A percentile compares a stretch with the other conserved stretches of the same genome.
Conservation (phyloP, 2,329 filamentous ascomycete genomes). For the Aspergillus luchuensis region DNA sequence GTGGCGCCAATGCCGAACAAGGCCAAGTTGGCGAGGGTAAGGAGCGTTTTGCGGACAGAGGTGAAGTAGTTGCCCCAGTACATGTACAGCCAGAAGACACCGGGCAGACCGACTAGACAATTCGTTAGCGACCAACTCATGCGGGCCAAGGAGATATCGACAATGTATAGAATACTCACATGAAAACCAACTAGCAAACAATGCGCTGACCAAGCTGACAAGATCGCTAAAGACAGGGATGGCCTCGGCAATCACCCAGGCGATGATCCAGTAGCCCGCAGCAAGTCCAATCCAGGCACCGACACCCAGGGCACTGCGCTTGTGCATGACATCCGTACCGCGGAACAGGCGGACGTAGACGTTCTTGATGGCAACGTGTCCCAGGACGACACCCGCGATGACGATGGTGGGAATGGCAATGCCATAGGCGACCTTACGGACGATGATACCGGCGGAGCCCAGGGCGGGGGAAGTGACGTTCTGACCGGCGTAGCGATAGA, state of each 20-base stretch:
- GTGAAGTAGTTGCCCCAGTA: conserved; percentile 14
- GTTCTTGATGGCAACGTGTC: conserved; percentile 66
- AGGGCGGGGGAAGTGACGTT: conserved; percentile 66
- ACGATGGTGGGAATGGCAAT: conserved; percentile 71
- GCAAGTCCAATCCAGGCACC: conserved; percentile 63
- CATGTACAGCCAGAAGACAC: conserved; percentile 21
- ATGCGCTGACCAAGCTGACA: conserved; percentile 57
- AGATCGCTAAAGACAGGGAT: conserved; percentile 70
- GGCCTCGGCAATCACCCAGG: conserved; percentile 68
- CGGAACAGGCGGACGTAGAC: conserved; percentile 66
- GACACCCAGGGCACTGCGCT: conserved; percentile 52
- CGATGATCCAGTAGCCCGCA: conserved; percentile 58
- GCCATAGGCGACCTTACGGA: conserved; percentile 67
- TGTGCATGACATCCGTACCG: conserved; percentile 56
- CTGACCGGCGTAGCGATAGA: conserved; percentile 67
- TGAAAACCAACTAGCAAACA: conserved; percentile 19
- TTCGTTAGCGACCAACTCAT: too few species aligned
- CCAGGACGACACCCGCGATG: conserved; percentile 70
- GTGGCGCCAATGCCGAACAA: conserved; percentile 13
- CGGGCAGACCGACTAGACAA: conserved; percentile 9
- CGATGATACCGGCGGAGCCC: conserved; percentile 57
- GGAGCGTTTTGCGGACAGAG: conserved; percentile 11
- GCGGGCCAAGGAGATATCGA: too few species aligned
- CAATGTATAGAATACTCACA: neutral
- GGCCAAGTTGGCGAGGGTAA: conserved; percentile 13